These are phyloP conservation scores for Scolecobasidium constrictum DNA, from an alignment of 2,329 filamentous ascomycete genomes.

Conservation along the genomic window DNA sequence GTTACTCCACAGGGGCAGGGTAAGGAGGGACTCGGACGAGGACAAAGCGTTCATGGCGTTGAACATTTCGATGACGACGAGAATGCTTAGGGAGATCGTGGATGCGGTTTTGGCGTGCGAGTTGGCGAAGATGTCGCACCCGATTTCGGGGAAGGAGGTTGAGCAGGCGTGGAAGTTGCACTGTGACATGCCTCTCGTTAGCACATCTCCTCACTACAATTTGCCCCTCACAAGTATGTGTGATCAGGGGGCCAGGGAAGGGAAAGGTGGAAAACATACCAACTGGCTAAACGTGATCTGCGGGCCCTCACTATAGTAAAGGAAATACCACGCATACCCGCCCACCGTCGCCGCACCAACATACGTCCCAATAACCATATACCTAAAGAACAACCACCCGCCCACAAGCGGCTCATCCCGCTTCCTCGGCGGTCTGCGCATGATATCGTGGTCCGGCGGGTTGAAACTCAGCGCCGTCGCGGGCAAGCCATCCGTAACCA, in stretches of 20 bases:
- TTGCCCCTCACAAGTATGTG: neutral
- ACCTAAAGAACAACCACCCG: constrained; percentile 95
- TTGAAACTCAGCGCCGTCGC: constrained; percentile 97
- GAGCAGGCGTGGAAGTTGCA: constrained; percentile 91
- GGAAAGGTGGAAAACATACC: constrained; percentile 26
- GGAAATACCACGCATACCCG: constrained; percentile 99
- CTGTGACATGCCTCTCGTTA: constrained; percentile 19
- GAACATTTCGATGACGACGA: constrained; percentile 98
- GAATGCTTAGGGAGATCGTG: constrained; percentile 80
- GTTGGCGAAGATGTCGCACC: constrained; percentile 84
- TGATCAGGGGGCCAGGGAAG: neutral
- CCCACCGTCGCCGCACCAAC: constrained; percentile 91
- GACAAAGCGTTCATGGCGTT: constrained; percentile 98
- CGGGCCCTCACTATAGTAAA: constrained; percentile 84
- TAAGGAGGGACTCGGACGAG: constrained; percentile 86
- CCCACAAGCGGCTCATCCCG: constrained; percentile 86
- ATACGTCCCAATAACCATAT: constrained; percentile 91
- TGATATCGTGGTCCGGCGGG: constrained; percentile 95
- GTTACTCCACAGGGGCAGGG: constrained; percentile 93
- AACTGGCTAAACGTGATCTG: constrained; percentile 87
- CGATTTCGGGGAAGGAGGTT: constrained; percentile 73
- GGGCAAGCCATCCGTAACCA: constrained; percentile 93
- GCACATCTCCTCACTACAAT: constrained; percentile 7
- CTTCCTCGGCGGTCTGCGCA: constrained; percentile 84
- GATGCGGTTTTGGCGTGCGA: constrained; percentile 80